phyloP scores from a whole-genome alignment of 768 basidiomycete species.

The Agrocybe chaxingu region DNA sequence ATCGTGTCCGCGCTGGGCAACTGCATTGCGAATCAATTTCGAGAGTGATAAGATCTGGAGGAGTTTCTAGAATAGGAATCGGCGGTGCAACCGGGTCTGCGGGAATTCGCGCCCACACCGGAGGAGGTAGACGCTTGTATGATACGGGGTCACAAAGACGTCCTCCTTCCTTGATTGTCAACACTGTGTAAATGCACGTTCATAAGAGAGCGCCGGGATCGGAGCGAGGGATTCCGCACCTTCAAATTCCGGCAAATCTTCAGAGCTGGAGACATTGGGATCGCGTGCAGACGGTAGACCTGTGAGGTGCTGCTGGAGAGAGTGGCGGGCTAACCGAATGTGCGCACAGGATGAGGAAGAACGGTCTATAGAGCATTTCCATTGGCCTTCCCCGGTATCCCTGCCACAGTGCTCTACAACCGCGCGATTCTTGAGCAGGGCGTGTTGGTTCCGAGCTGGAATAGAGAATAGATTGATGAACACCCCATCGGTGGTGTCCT shows the following conservation, averaged over 20 bases:
- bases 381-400: conserved; percentile 4
- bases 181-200: too few species aligned
- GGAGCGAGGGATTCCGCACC: neutral
- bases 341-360: conserved; percentile 6
- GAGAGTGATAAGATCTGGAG: conserved; percentile 1
- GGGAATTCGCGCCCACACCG: conserved; percentile 10
- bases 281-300: conserved; percentile 4
- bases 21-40: conserved; percentile 7
- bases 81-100: conserved; percentile 4
- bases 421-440: conserved; percentile 11
- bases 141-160: conserved; percentile 6
- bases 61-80: neutral
- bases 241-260: neutral
- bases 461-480: conserved; percentile 8
- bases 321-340: conserved; percentile 3
- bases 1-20: conserved; percentile 7
- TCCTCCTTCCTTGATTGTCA: neutral
- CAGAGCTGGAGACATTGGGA: neutral
- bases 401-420: conserved; percentile 10
- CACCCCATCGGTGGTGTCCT: too few species aligned
- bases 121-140: conserved; percentile 9
- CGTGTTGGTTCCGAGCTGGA: neutral
- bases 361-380: conserved; percentile 10
- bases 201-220: too few species aligned
- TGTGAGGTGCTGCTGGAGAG: conserved; percentile 2